Evolutionary conservation across 202 grass and related monocot species (phyloP).

Genomic region (Cymbopogon flexuosus): DNA sequence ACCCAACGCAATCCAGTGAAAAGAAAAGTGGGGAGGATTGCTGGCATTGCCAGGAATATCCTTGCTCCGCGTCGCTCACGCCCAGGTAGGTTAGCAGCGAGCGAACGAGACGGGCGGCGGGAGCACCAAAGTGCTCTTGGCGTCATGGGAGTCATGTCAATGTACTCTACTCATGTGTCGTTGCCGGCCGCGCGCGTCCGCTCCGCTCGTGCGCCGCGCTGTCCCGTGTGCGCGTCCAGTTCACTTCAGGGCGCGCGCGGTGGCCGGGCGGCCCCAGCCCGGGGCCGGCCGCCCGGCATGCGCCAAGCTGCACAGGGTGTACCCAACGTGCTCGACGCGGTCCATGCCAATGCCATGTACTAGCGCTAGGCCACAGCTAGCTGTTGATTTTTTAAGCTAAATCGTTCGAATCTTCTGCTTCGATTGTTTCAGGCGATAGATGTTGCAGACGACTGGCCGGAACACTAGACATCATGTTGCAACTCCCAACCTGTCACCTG

Average conservation of each 20-base stretch:
- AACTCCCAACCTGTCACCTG: not conserved
- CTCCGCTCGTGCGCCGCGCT: conserved; percentile 33
- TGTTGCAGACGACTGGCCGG: no score
- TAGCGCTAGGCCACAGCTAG: not conserved
- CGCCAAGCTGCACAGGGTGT: not conserved
- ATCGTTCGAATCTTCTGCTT: not conserved
- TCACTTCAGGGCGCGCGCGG: not conserved
- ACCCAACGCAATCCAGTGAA: not conserved
- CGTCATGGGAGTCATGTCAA: conserved; percentile 18
- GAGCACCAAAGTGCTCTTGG: not conserved
- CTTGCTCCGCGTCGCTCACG: no score
- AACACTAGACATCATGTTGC: no score
- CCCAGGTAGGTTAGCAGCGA: not conserved
- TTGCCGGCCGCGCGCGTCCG: not conserved
- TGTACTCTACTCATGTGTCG: not conserved
- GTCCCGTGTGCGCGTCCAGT: conserved; percentile 14
- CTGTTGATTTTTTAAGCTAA: not conserved
- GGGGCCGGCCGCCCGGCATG: not conserved
- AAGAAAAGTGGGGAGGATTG: not conserved
- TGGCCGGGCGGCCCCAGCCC: not conserved
- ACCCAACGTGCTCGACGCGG: no score
- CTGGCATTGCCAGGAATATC: not conserved
- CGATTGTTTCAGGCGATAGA: no score
- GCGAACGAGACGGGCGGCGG: not conserved
- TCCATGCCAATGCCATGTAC: no score